Base-by-base conservation (phyloP, 306 rosid species). In the Amphicarpaea edgeworthii region DNA sequence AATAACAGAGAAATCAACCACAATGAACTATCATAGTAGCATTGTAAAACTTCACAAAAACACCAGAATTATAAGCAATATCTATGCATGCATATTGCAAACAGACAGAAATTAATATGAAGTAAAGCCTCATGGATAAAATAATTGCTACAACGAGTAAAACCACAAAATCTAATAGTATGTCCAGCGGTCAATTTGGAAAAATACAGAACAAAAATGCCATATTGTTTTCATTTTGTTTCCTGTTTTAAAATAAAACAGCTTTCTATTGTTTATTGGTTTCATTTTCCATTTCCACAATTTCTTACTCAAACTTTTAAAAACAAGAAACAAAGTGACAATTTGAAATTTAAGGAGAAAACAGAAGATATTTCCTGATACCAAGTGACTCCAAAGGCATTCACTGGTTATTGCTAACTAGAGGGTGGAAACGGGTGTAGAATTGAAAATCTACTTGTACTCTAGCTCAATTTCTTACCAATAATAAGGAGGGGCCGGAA, bases 1-100 rank as follows among this genome's bases (percentile, higher is more conserved):
- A 30, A 66, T 26, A 73, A 76, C 70, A 67, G 68, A 21, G 46
- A 26, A 73, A 85, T 73, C 77, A 86, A 69, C 75, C 55, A 24
- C 37, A 43, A 42, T 21, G 70, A 64, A 75, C 15, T 24, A 47
- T 46, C 82, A 28, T 20, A 24, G n/a, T 53, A 45, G 50, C 60
- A 59, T 15, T 47, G 60, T 45, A 74, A 55, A 53, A 60, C 68
- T 74, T 66, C 73, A 58, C 61, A 80, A 71, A 75, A 71, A 75
- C 68, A 20, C 51, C 67, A 77, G 38, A 55, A 53, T 41, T 6
- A 45, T 37, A 20, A 34, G 57, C 65, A 41, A 37, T 61, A 46
- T 6, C 38, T 16, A 40, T 3, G 53, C 10, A 64, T 20, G 49
- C 34, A 53, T 19, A 12, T 42, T 19, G 38, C 69, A 65, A 68